Base-by-base conservation (phyloP, 208 protist species). In the Leishmania arabica region DNA sequence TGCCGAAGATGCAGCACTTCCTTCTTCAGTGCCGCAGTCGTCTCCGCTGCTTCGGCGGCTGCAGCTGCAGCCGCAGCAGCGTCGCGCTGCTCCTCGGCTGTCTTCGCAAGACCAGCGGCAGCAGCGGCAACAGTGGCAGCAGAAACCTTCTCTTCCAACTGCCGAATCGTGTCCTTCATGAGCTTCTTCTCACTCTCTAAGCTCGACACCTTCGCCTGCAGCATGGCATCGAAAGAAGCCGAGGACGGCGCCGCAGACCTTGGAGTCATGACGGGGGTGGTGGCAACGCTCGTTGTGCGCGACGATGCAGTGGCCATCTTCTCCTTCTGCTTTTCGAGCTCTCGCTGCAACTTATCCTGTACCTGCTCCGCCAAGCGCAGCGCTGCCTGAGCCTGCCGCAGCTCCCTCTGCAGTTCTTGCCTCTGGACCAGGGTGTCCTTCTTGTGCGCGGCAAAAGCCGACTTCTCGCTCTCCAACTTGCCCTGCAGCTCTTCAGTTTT, bases 271-370 rank as follows among this genome's bases (percentile, higher is more conserved):
- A 34, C 2, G 5, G 82, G 77, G 31, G 77, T 82, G 37, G 51
- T 9, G 34, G 72, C 9, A 24, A 60, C 49, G 42, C 77, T 85
- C 3, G 75, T 8, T 27, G 69, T 17, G 17, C 47, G 66, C 4
- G 82, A 80, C 19, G 70, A 45, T 17, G 19, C 45, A 15, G 49
- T 72, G 27, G 45, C 34, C 31, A 56, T 34, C 34, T 70, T 53
- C 51, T 75, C 69, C 34, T 40, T n/a, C 42, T 72, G 47, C 78
- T 86, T 86, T 24, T 84, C 80, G 56, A 82, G 51, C 27, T 87
- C 80, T 60, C 77, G 78, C 76, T 84, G 84, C 49, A 84, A 64
- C 47, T 69, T 77, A 37, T 76, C 80, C n/a, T 80, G 76, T 42
- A 71, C 71, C 56, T 83, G 51, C 56, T 84, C 60, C 27, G 65